Base-by-base conservation (phyloP, 2,329 filamentous ascomycete species). In the Cytospora mali region DNA sequence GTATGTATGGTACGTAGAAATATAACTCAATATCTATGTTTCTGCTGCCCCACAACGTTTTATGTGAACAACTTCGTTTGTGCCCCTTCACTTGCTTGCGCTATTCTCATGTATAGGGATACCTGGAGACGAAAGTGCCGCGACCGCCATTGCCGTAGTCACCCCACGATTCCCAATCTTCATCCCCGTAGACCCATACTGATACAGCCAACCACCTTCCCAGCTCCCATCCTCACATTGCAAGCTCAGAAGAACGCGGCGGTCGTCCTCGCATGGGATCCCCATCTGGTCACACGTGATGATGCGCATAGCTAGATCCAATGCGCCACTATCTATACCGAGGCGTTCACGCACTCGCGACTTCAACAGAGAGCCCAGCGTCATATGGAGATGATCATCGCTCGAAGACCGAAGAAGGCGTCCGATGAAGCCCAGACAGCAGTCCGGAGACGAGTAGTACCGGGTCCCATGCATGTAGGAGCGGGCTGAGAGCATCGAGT, bases 141-240 rank as follows among this genome's bases (percentile, higher is more conserved):
- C 66, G n/a, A 62, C 35, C 29, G 66, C 66, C 61, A 66, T 55
- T 9, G 63, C 66, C 42, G 65, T 68, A 31, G 65, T 67, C 16
- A 66, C 59, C 13, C 33, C 62, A 9, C 61, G 62, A 33, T 68
- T 69, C 21, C 65, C 62, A 58, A 69, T 60, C 50, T 66, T 66
- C 10, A 66, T 25, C 1, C 61, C 55, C 6, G 61, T 69, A 7
- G 62, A 61, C 33, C 67, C 66, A 62, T 65, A 69, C 29, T 58
- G 59, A 55, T 68, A 69, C 35, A 58, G 39, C 61, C 50, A 62
- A n/a, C 61, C 51, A 70, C 68, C 48, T 33, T 73, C 69, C 74
- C 75, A 77, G 6, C 75, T 69, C 0, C 74, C 74, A 62, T 76
- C 75, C 23, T 69, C 66, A 29, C 68, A 67, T 60, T 77, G 74